Evolutionary conservation across 805 yeast genomes (phyloP).

Genomic region (Scheffersomyces coipomensis): DNA sequence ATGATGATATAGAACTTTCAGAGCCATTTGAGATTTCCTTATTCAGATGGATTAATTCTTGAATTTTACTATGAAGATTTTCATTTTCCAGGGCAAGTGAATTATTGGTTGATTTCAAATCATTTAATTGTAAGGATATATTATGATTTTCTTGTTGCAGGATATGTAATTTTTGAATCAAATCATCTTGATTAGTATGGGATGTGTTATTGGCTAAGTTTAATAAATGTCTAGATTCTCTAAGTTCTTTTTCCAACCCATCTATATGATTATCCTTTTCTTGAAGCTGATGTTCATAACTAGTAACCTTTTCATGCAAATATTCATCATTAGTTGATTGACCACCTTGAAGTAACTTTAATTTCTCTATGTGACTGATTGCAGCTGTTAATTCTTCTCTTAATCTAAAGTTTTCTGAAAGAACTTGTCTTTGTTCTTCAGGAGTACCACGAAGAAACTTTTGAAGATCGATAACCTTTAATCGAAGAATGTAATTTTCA

Average conservation of each 20-base stretch:
- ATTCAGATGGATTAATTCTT: neutral
- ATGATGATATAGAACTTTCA: neutral
- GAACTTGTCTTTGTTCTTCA: slow-evolving; percentile 4
- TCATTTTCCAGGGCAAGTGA: neutral
- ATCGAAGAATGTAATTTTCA: slow-evolving; percentile 9
- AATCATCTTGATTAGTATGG: neutral
- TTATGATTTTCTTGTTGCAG: neutral
- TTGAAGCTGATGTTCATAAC: slow-evolving; percentile 1
- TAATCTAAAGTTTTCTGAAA: slow-evolving; percentile 6
- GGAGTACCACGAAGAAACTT: slow-evolving; percentile 8
- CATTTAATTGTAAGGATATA: neutral
- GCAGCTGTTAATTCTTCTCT: slow-evolving; percentile 1
- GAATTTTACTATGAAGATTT: neutral
- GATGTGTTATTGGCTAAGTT: neutral
- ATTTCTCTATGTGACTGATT: neutral
- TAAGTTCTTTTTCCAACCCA: neutral
- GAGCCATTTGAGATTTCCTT: neutral
- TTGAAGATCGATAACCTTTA: slow-evolving; percentile 7
- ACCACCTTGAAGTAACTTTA: neutral
- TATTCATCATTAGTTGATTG: neutral
- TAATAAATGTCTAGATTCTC: neutral
- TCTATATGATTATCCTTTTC: slow-evolving; percentile 4
- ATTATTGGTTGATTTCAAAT: neutral
- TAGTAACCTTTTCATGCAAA: neutral
- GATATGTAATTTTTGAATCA: neutral